These are phyloP conservation scores for Alternaria alternata DNA, from an alignment of 2,329 filamentous ascomycete genomes.

Conservation along the genomic window DNA sequence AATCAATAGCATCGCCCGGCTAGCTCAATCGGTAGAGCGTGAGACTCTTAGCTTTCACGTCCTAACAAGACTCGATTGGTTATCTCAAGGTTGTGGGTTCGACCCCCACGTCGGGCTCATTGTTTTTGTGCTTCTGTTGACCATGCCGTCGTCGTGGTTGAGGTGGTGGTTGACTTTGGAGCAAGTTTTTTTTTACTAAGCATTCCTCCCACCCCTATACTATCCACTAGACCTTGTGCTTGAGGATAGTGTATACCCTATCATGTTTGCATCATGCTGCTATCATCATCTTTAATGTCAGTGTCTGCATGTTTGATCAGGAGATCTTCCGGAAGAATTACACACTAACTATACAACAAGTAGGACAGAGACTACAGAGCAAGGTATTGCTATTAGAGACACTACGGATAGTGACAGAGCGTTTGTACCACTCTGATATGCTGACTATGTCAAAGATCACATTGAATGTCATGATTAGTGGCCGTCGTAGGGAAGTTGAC, in stretches of 20 bases:
- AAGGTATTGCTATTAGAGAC: not conserved
- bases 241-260: not conserved
- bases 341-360: not conserved
- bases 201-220: not conserved
- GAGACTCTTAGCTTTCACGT: slow-evolving; percentile 47
- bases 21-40: slow-evolving; percentile 53
- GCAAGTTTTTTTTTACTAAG: not conserved
- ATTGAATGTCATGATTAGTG: not conserved
- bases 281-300: not conserved
- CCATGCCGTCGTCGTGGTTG: not conserved
- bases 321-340: too few relatives aligned
- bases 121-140: not conserved
- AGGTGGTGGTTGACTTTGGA: not conserved
- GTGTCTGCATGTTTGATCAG: not conserved
- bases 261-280: not conserved
- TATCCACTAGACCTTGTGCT: too few relatives aligned
- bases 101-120: slow-evolving; percentile 23
- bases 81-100: slow-evolving; percentile 28
- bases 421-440: not conserved
- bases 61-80: slow-evolving; percentile 19
- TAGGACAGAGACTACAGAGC: not conserved
- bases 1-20: slow-evolving; percentile 22
- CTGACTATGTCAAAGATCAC: not conserved
- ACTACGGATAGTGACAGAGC: not conserved
- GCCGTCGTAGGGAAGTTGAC: not conserved